These are phyloP conservation scores for Neurospora sp. DNA, from an alignment of 495 filamentous ascomycete species.

Conservation along the genomic window DNA sequence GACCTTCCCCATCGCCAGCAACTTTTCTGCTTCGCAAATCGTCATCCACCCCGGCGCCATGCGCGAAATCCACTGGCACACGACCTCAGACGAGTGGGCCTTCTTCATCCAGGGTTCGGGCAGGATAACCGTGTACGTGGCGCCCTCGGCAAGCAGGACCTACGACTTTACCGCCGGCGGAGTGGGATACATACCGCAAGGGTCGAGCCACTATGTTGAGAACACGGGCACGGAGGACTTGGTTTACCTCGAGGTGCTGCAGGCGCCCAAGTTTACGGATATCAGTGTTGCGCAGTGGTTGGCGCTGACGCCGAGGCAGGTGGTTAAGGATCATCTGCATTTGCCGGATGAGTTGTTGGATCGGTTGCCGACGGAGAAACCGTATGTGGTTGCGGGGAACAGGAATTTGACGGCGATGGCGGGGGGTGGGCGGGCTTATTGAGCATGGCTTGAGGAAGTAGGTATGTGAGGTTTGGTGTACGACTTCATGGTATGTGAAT, in stretches of 20 bases:
- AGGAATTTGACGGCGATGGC: slow-evolving; percentile 29
- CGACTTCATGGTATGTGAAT: neutral
- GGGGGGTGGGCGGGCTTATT: slow-evolving; percentile 19
- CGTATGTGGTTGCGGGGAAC: slow-evolving; percentile 44
- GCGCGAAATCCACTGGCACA: slow-evolving; percentile 77
- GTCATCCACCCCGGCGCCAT: slow-evolving; percentile 61
- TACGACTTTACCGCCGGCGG: slow-evolving; percentile 72
- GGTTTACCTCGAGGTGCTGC: slow-evolving; percentile 60
- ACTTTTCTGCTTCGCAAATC: slow-evolving; percentile 54
- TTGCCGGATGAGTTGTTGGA: slow-evolving; percentile 44
- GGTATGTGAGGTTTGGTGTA: neutral
- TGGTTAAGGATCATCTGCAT: slow-evolving; percentile 54
- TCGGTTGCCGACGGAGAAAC: slow-evolving; percentile 51
- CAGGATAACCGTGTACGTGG: slow-evolving; percentile 56
- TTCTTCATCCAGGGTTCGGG: slow-evolving; percentile 63
- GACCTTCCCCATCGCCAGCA: slow-evolving; percentile 49
- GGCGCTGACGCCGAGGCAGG: slow-evolving; percentile 51
- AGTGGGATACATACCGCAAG: slow-evolving; percentile 58
- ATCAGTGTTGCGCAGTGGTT: slow-evolving; percentile 57
- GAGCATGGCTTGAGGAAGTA: too few species aligned
- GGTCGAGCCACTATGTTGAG: slow-evolving; percentile 62
- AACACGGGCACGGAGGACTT: slow-evolving; percentile 61
- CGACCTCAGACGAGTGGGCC: slow-evolving; percentile 63
- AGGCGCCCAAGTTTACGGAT: slow-evolving; percentile 54
- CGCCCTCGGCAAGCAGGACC: slow-evolving; percentile 43